Evolutionary conservation across 2,329 filamentous ascomycete genomes (phyloP).

Genomic region (Colletotrichum coccodes): DNA sequence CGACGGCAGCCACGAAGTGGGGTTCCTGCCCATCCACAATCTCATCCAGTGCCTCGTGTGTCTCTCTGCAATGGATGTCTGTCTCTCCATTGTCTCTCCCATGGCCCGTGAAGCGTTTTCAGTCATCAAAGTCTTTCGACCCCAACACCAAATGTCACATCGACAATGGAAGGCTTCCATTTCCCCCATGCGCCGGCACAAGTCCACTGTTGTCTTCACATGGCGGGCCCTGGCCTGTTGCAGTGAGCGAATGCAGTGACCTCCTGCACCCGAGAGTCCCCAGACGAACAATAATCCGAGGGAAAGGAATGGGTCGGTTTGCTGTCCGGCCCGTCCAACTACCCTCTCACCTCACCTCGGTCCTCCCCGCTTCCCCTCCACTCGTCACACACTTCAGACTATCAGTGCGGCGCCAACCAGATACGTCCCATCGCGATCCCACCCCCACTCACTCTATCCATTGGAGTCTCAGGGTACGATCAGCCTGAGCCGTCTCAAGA

Average conservation of each 20-base stretch:
- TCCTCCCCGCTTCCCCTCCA: neutral
- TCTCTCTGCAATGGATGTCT: constrained; percentile 15
- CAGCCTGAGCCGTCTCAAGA: neutral
- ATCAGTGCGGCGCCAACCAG: neutral
- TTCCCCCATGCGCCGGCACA: neutral
- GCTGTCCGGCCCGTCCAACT: constrained; percentile 5
- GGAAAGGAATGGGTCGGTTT: constrained; percentile 18
- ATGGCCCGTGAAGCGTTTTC: neutral
- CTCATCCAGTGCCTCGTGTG: constrained; percentile 1
- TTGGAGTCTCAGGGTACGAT: neutral
- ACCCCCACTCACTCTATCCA: neutral
- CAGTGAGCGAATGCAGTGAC: neutral
- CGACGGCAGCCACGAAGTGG: constrained; percentile 5
- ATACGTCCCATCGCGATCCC: neutral
- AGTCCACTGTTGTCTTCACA: neutral
- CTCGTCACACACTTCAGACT: constrained; percentile 18
- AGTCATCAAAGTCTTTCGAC: neutral
- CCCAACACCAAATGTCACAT: neutral
- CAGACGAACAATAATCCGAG: constrained; percentile 21
- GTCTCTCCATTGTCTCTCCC: constrained; percentile 13
- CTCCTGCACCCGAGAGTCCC: constrained; percentile 4
- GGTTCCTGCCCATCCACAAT: neutral
- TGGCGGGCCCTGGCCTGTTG: neutral
- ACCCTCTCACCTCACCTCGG: neutral
- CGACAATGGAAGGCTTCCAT: neutral